Evolutionary conservation across 441 rosid species (phyloP).

Genomic region (Erysimum cheiri): DNA sequence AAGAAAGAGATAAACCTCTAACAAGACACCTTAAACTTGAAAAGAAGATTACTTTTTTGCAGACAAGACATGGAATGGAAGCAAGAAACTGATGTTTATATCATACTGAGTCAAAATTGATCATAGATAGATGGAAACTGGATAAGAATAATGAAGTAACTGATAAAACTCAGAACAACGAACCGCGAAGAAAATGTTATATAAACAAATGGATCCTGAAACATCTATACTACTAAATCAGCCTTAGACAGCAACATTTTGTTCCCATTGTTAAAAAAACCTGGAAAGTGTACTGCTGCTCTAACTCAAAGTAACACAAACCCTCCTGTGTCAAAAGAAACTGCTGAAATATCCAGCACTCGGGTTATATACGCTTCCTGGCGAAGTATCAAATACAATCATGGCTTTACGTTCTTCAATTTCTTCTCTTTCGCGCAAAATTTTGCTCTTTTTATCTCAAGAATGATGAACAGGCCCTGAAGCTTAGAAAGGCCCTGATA

Average conservation of each 20-base stretch:
- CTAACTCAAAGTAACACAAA: conserved; percentile 39
- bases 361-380: conserved; percentile 24
- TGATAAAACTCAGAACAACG: conserved; percentile 22
- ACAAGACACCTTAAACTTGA: conserved; percentile 22
- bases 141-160: conserved; percentile 38
- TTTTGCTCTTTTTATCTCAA: conserved; percentile 14
- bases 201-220: conserved; percentile 32
- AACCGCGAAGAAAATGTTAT: conserved; percentile 20
- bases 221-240: conserved; percentile 43
- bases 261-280: conserved; percentile 55
- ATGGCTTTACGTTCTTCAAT: conserved; percentile 17
- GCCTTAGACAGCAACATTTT: conserved; percentile 41
- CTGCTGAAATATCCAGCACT: conserved; percentile 34
- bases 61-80: conserved; percentile 12
- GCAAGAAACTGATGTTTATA: conserved; percentile 19
- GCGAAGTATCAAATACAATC: conserved; percentile 28
- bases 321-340: conserved; percentile 44
- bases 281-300: conserved; percentile 51
- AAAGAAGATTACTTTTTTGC: conserved; percentile 5
- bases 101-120: background rate
- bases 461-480: conserved; percentile 21
- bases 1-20: conserved; percentile 1
- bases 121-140: conserved; percentile 9
- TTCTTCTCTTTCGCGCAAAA: conserved; percentile 14
- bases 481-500: conserved; percentile 35